phyloP scores from a whole-genome alignment of 2,329 filamentous ascomycete species.

The Tolypocladium tropicale region DNA sequence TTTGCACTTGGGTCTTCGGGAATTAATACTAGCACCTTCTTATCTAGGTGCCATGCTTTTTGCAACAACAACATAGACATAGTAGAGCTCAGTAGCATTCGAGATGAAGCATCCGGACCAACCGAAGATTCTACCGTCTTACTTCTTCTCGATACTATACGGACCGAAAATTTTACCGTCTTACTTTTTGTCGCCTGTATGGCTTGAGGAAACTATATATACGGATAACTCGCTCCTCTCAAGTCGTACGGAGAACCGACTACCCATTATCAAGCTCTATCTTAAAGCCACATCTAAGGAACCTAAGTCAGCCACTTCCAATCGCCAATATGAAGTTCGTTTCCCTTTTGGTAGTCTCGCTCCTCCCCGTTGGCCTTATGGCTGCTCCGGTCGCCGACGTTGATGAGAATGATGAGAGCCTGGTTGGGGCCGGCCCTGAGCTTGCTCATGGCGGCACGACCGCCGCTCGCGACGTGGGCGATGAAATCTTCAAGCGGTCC shows the following conservation, averaged over 20 bases:
- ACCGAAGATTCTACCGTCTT: neutral
- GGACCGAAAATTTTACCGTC: neutral
- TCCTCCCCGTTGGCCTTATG: neutral
- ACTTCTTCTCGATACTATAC: neutral
- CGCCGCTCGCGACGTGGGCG: neutral
- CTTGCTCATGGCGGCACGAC: neutral
- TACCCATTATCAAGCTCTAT: neutral
- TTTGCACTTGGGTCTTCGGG: neutral
- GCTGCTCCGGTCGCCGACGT: neutral
- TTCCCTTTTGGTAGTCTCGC: neutral
- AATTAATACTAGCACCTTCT: neutral
- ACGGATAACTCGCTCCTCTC: neutral
- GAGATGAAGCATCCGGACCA: neutral
- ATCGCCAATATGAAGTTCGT: neutral
- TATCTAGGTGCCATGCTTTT: neutral
- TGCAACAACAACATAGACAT: neutral
- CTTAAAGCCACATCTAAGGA: neutral
- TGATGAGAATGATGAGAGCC: neutral
- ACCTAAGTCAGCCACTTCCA: neutral
- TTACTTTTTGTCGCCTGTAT: neutral
- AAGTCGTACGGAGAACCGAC: neutral
- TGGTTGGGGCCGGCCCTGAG: neutral
- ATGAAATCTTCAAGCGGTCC: neutral
- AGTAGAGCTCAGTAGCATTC: neutral
- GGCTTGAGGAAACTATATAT: neutral